Conservation (phyloP, 306 rosid species). For the Vigna trinervia region DNA sequence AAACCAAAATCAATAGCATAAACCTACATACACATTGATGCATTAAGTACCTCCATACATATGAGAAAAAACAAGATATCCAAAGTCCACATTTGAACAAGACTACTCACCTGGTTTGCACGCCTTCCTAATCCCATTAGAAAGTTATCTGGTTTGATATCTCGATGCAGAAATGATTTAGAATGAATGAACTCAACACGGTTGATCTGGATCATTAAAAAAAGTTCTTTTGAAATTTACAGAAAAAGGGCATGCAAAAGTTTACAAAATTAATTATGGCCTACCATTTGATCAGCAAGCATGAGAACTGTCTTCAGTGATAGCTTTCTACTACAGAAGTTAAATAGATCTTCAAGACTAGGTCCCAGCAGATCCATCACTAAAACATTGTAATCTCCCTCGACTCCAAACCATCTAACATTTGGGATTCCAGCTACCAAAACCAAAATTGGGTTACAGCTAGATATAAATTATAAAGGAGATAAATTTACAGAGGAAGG, state of each 20-base stretch:
- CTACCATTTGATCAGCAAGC: constrained; percentile 99
- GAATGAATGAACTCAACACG: constrained; percentile 94
- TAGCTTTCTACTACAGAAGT: constrained; percentile 93
- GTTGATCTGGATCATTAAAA: constrained; percentile 64
- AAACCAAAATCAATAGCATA: constrained; percentile 92
- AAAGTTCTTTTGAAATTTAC: neutral
- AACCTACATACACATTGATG: constrained; percentile 53
- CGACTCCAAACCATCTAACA: constrained; percentile 96
- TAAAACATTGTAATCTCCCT: constrained; percentile 91
- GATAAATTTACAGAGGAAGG: neutral
- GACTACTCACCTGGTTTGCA: constrained; percentile 78
- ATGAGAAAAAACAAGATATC: constrained; percentile 5
- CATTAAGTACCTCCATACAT: constrained; percentile 39
- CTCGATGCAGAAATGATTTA: constrained; percentile 92
- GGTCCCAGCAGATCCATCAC: constrained; percentile 99
- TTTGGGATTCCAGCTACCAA: constrained; percentile 91
- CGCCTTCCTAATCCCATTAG: constrained; percentile 99
- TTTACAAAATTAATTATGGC: constrained; percentile 16
- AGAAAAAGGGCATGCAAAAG: neutral
- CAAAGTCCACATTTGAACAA: constrained; percentile 31
- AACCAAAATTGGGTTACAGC: constrained; percentile 46
- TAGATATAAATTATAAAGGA: constrained; percentile 10
- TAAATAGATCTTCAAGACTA: constrained; percentile 95
- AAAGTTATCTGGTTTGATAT: constrained; percentile 96
- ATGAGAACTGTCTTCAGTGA: constrained; percentile 92